Evolutionary conservation across 177 flowering plant genomes (phyloP), one percentile per base, ranked within the genome.

Genomic region (Vitis hybrid): DNA sequence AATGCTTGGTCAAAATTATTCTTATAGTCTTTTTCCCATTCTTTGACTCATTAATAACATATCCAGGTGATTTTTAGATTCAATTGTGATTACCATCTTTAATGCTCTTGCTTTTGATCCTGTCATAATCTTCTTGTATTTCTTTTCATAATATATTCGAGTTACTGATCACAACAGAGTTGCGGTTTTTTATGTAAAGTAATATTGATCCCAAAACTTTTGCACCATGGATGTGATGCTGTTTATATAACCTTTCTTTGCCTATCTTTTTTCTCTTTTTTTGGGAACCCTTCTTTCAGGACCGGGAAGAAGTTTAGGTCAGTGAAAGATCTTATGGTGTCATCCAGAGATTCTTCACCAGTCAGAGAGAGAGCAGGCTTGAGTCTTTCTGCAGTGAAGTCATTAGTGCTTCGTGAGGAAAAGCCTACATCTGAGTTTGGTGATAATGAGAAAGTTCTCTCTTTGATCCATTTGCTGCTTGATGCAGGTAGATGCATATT

Each of bases 351-450:
- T 70, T 89, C 94, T 75, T 92, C 98, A 65, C 97, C 94, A 62
- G 78, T 79, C 60, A 85, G 86, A 73, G 98, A 95, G 74, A 89
- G 86, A 71, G 80, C 87, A 65, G 77, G 90, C 78, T 78, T 91
- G 67, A 88, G 95, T 80, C 83, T 95, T 65, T 89, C 94, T 68
- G 91, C 94, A 46, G 79, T 95, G 85, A 95, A 89, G 74, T 88
- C 93, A 48, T 67, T 95, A 72, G 87, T 95, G 62, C 88, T 91
- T 55, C 88, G 96, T 62, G 98, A 91, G 14, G 97, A 86, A 6
- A 91, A 87, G 70, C 18, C 66, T 65, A 67, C 74, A 68, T 63
- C 83, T 64, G 91, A 86, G 59, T 76, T 81, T 77, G 78, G 78
- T 66, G 77, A 76, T 69, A 83, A 87, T 74, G 90, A 90, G 67